phyloP scores from a whole-genome alignment of 139 green algal genomes.

The Coelastrella sp. region DNA sequence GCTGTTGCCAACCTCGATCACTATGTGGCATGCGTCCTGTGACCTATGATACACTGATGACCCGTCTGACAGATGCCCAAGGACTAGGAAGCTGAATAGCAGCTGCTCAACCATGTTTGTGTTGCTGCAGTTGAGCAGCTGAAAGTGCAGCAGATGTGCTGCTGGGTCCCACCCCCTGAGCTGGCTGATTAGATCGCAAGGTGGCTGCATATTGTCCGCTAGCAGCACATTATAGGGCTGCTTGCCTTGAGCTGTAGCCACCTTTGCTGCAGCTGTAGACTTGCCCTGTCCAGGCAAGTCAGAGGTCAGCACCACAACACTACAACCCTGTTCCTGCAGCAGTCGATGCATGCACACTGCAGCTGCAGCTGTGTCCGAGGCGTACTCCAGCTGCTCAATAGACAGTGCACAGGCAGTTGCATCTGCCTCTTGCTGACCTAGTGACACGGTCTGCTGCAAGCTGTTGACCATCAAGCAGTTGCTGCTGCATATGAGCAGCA shows the following conservation, averaged over 20 bases:
- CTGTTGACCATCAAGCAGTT: too few relatives aligned
- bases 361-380: slow-evolving; percentile 10
- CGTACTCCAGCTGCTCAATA: too few relatives aligned
- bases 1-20: slow-evolving; percentile 27
- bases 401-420: too few relatives aligned
- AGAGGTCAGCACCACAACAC: slow-evolving; percentile 29
- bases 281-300: slow-evolving; percentile 34
- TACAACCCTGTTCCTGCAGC: neutral
- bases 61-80: slow-evolving; percentile 2
- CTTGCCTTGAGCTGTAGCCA: neutral
- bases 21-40: neutral
- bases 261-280: neutral
- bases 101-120: neutral
- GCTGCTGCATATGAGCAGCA: too few relatives aligned
- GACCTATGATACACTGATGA: neutral
- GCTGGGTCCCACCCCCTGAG: neutral
- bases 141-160: slow-evolving; percentile 7
- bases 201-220: neutral
- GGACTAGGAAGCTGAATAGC: slow-evolving; percentile 11
- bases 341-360: neutral
- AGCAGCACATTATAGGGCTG: slow-evolving; percentile 21
- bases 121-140: slow-evolving; percentile 25
- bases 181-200: neutral
- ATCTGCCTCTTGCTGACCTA: too few relatives aligned
- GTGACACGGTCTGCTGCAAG: too few relatives aligned